phyloP scores from a whole-genome alignment of 352 stramenopile species.

The Blastocystis sp. region DNA sequence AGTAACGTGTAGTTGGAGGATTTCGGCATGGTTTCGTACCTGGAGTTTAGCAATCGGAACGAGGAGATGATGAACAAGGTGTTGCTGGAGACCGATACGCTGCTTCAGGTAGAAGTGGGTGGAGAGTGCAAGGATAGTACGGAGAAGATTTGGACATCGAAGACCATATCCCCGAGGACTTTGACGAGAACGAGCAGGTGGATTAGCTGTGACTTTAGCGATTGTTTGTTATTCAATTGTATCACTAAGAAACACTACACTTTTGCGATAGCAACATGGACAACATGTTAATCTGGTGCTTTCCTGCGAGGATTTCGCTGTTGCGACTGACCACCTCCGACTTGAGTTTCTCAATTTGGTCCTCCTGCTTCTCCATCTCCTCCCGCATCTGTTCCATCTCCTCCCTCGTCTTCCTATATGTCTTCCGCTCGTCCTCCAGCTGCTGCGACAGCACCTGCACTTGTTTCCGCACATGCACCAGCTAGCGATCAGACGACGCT shows the following conservation, averaged over 20 bases:
- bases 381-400: not conserved
- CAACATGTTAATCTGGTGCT: slow-evolving; percentile 37
- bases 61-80: slow-evolving; percentile 43
- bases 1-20: slow-evolving; percentile 47
- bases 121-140: not conserved
- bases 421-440: slow-evolving; percentile 15
- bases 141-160: slow-evolving; percentile 52
- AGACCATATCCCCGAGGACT: slow-evolving; percentile 38
- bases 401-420: not conserved
- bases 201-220: not conserved
- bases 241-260: not conserved
- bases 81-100: slow-evolving; percentile 47
- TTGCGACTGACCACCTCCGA: not conserved
- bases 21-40: slow-evolving; percentile 51
- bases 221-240: not conserved
- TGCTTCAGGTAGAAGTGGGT: not conserved
- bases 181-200: not conserved
- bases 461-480: slow-evolving; percentile 25
- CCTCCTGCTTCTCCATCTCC: not conserved
- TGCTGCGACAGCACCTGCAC: slow-evolving; percentile 13
- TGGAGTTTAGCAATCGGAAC: slow-evolving; percentile 46
- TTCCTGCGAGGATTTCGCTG: slow-evolving; percentile 5
- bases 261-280: not conserved
- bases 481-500: not conserved
- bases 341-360: not conserved